Base-by-base conservation (phyloP, 208 protist species). In the Trypanosoma conorhini region DNA sequence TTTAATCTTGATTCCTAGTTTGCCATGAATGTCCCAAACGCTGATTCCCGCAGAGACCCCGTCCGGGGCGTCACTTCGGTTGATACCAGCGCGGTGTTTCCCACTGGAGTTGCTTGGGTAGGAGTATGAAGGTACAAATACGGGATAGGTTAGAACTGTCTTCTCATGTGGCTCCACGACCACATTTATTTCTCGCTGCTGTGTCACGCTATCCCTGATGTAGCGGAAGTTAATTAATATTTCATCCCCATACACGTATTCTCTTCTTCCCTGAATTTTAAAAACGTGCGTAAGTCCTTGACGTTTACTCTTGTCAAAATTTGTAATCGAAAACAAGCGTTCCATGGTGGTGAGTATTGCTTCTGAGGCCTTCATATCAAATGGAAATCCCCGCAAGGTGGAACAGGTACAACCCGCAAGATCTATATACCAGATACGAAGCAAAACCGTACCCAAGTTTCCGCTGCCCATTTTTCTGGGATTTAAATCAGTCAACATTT, bases 171-270 rank as follows among this genome's bases (percentile, higher is more conserved):
- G 69, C 50, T 85, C 81, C 0, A 88, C 64, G 15, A 83, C 67
- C 19, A 92, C 42, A 62, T 86, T 66, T 22, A 88, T 77, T 60
- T 87, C 76, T 0, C 28, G 30, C 52, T 82, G 80, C 52, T 90
- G 83, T 38, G 76, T 85, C 13, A 88, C 74, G 48, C 80, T 83
- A 19, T 88, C 79, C 13, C 82, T 65, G 21, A 90, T 83, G 60
- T 84, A 79, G 42, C 72, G 66, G 65, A 88, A 90, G 59, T 86
- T 82, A 52, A 87, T 87, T 1, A 88, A 57, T n/a, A 38, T 60
- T 55, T 88, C 73, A 15, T 46, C 24, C 7, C 87, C 82, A 56
- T 93, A 87, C 4, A 90, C 82, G 59, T 81, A 90, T 33, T 93
- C 87, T 24, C 80, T 86, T n/a, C 79, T 42, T 1, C 82, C 84